These are phyloP conservation scores for Colletotrichum tanaceti DNA, from an alignment of 2,329 filamentous ascomycete genomes.

Conservation along the genomic window DNA sequence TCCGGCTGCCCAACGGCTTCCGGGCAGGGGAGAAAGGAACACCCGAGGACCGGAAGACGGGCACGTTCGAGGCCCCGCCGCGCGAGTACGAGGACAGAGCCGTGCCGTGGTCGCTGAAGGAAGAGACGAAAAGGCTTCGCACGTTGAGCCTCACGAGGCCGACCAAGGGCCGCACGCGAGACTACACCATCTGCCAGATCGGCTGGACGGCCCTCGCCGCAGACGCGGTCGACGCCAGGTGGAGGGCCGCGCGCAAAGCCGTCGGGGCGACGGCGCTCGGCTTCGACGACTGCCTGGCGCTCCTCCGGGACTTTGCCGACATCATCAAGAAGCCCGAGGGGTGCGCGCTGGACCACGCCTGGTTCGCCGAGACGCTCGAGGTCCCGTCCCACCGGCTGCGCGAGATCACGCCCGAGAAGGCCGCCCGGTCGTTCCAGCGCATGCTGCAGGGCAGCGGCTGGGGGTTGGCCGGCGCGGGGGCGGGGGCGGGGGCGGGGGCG, in stretches of 20 bases:
- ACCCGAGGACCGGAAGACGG: neutral
- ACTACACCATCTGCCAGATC: slow-evolving; percentile 11
- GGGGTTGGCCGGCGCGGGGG: neutral
- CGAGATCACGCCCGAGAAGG: slow-evolving; percentile 3
- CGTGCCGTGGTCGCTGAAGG: neutral
- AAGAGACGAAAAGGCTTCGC: neutral
- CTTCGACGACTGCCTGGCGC: slow-evolving; percentile 4
- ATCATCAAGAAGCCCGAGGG: slow-evolving; percentile 16
- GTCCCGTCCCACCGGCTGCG: neutral
- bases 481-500: neutral
- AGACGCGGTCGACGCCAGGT: neutral
- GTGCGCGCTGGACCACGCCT: slow-evolving; percentile 9
- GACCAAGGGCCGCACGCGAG: neutral
- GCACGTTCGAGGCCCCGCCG: neutral
- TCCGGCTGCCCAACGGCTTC: neutral
- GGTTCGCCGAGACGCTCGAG: slow-evolving; percentile 5
- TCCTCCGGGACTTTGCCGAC: neutral
- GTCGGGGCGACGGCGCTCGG: neutral
- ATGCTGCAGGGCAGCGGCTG: neutral
- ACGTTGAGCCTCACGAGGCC: neutral
- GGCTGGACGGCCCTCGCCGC: slow-evolving; percentile 3
- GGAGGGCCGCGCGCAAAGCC: neutral
- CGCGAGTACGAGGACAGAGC: slow-evolving; percentile 3
- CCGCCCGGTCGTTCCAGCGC: neutral
- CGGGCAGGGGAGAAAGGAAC: neutral